Conservation (phyloP, 1,139 yeast genomes). For the Meyerozyma guilliermondii region DNA sequence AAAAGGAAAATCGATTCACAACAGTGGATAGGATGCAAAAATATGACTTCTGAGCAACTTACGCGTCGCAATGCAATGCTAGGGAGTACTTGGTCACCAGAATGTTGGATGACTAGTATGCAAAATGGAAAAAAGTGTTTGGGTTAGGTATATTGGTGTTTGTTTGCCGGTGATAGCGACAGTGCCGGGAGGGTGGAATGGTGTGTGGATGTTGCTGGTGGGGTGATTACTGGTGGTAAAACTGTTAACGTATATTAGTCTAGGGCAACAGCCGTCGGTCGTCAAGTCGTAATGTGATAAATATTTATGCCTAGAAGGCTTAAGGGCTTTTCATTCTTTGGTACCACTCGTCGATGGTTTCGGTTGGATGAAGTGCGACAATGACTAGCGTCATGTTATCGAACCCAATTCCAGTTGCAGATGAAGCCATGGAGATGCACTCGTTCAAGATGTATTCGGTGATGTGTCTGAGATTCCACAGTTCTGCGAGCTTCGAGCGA, state of each 20-base stretch:
- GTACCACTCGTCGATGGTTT: slow-evolving; percentile 54
- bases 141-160: background rate
- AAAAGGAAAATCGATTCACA: background rate
- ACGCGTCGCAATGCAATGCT: background rate
- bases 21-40: background rate
- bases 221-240: background rate
- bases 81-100: background rate
- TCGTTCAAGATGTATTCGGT: slow-evolving; percentile 57
- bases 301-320: slow-evolving; percentile 6
- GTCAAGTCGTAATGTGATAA: slow-evolving; percentile 1
- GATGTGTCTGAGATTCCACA: slow-evolving; percentile 54
- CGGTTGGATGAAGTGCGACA: slow-evolving; percentile 49
- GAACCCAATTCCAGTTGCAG: slow-evolving; percentile 71
- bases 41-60: background rate
- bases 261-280: slow-evolving; percentile 1
- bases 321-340: slow-evolving; percentile 44
- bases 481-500: slow-evolving; percentile 53
- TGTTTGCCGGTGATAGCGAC: background rate
- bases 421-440: slow-evolving; percentile 68
- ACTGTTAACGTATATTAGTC: background rate
- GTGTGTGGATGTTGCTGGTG: background rate
- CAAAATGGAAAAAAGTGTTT: background rate
- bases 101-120: background rate
- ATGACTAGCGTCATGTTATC: slow-evolving; percentile 75
- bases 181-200: background rate